Percentiles rank a stretch among this genome's conserved stretches.
Evolutionary conservation across 495 filamentous ascomycete species (phyloP).

Genomic region (Penicillium flavigenum): DNA sequence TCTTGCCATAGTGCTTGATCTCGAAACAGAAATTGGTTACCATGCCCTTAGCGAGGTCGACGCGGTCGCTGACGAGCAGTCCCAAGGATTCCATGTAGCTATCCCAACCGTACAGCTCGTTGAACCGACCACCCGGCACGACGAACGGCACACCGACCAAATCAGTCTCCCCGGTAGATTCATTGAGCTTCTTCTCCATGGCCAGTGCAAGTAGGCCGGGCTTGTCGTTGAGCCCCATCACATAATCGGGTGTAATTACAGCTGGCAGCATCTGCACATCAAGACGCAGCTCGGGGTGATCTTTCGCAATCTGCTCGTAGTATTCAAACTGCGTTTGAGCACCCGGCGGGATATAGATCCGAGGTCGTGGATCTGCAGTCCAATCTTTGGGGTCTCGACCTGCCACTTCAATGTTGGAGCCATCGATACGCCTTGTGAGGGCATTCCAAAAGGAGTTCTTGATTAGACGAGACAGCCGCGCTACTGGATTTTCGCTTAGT

Average conservation of each 20-base stretch:
- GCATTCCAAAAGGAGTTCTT: conserved; percentile 86
- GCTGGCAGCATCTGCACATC: conserved; percentile 78
- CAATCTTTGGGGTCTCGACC: conserved; percentile 89
- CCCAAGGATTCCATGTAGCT: conserved; percentile 95
- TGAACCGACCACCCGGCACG: conserved; percentile 94
- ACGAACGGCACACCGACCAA: conserved; percentile 87
- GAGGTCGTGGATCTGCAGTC: conserved; percentile 79
- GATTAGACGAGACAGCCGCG: conserved; percentile 80
- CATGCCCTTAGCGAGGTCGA: conserved; percentile 87
- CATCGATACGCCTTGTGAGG: conserved; percentile 84
- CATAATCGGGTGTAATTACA: conserved; percentile 71
- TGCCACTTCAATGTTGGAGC: conserved; percentile 78
- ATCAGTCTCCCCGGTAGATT: conserved; percentile 61
- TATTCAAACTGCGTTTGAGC: conserved; percentile 86
- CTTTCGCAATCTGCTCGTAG: conserved; percentile 71
- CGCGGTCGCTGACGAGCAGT: conserved; percentile 74
- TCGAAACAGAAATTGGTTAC: conserved; percentile 95
- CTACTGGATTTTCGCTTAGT: conserved; percentile 89
- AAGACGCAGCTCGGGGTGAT: conserved; percentile 75
- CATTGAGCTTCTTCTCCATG: conserved; percentile 73
- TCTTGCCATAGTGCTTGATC: conserved; percentile 97
- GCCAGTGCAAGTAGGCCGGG: conserved; percentile 87
- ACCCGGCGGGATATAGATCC: conserved; percentile 88
- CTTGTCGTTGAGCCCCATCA: conserved; percentile 71
- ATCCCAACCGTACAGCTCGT: conserved; percentile 97